A percentile compares a stretch with the other conserved stretches of the same genome.
phyloP scores from a whole-genome alignment of 768 basidiomycete genomes.

The Saitozyma podzolica region DNA sequence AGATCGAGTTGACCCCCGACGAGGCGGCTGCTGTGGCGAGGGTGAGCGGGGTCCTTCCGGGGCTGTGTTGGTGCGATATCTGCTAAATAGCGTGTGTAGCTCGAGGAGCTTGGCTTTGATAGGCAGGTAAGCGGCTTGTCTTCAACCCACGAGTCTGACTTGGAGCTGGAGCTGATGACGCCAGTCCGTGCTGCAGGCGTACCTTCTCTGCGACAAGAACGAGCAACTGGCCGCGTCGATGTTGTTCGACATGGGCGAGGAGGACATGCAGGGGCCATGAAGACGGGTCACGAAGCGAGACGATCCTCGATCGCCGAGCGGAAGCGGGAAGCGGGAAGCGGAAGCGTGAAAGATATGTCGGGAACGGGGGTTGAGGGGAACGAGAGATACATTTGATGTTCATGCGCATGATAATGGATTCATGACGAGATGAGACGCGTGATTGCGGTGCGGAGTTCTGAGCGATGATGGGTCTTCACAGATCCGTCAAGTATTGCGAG shows the following conservation, averaged over 20 bases:
- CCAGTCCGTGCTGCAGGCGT: conserved; percentile 80
- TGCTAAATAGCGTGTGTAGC: conserved; percentile 55
- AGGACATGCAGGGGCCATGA: conserved; percentile 20
- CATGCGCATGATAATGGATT: too few relatives aligned
- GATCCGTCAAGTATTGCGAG: too few relatives aligned
- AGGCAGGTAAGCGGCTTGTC: conserved; percentile 47
- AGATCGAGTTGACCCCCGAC: conserved; percentile 69
- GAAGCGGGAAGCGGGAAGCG: too few relatives aligned
- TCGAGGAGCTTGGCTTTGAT: conserved; percentile 83
- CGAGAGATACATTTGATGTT: not conserved
- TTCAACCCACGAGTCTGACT: too few relatives aligned
- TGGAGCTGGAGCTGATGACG: too few relatives aligned
- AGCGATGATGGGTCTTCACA: too few relatives aligned
- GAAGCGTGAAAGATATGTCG: not conserved
- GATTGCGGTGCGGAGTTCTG: not conserved
- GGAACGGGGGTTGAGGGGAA: not conserved
- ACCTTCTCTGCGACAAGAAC: conserved; percentile 81
- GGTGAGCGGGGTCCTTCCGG: too few relatives aligned
- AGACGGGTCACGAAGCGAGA: not conserved
- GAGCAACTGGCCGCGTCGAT: conserved; percentile 96
- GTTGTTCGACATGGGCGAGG: conserved; percentile 71
- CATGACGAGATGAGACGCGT: not conserved
- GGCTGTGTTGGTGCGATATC: too few relatives aligned
- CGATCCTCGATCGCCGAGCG: not conserved
- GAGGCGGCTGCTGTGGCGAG: conserved; percentile 86